Evolutionary conservation across 805 yeast species (phyloP).

Genomic region (Candida silvicultrix): DNA sequence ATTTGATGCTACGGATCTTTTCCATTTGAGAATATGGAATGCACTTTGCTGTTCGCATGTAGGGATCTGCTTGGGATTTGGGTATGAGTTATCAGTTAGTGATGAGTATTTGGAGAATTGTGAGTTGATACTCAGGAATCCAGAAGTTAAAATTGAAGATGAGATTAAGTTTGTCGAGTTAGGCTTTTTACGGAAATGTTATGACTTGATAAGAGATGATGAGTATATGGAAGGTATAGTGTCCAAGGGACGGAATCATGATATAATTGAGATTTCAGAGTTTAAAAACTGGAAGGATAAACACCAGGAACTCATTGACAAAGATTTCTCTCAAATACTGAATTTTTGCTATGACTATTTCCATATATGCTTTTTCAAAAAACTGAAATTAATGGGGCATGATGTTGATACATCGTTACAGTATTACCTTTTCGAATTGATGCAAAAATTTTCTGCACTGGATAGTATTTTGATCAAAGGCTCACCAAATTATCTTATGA

Average conservation of each 20-base stretch:
- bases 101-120: conserved; percentile 28
- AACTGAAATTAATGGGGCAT: conserved; percentile 19
- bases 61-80: conserved; percentile 43
- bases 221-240: conserved; percentile 15
- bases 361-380: conserved; percentile 31
- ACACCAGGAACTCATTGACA: conserved; percentile 38
- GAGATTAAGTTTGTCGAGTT: conserved; percentile 47
- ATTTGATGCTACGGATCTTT: conserved; percentile 31
- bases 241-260: background rate
- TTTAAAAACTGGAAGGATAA: conserved; percentile 20
- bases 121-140: conserved; percentile 41
- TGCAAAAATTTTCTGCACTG: conserved; percentile 37
- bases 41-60: conserved; percentile 46
- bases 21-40: conserved; percentile 48
- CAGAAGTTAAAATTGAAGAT: conserved; percentile 47
- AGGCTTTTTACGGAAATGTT: conserved; percentile 28
- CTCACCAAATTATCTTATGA: conserved; percentile 45
- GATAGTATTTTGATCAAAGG: conserved; percentile 45
- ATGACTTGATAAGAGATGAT: conserved; percentile 19
- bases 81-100: conserved; percentile 37
- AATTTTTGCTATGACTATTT: conserved; percentile 43
- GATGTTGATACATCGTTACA: conserved; percentile 28
- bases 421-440: conserved; percentile 36
- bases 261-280: background rate
- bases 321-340: conserved; percentile 43